Evolutionary conservation across 2,329 filamentous ascomycete genomes (phyloP).

Genomic region (Fusarium lyarnte): DNA sequence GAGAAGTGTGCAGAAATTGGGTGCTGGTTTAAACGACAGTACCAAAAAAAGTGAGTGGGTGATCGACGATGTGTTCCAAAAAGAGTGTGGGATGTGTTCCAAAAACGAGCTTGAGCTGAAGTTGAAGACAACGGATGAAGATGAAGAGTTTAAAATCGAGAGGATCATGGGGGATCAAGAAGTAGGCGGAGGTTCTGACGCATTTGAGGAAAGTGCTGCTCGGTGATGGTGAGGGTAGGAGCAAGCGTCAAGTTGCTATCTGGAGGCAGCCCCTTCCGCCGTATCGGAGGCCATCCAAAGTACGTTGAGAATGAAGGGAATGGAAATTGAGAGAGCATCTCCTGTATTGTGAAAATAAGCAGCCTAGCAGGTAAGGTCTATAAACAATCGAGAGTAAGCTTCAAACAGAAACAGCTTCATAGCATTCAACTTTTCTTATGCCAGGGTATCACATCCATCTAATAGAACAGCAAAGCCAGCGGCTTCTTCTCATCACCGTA

Average conservation of each 20-base stretch:
- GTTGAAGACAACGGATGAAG: slow-evolving; percentile 33
- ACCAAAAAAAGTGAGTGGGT: slow-evolving; percentile 45
- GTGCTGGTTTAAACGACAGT: slow-evolving; percentile 46
- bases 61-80: slow-evolving; percentile 45
- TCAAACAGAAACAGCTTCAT: not conserved
- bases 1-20: slow-evolving; percentile 12
- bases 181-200: not conserved
- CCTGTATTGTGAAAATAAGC: not conserved
- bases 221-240: not conserved
- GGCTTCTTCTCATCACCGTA: slow-evolving; percentile 69
- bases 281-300: not conserved
- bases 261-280: not conserved
- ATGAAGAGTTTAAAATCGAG: slow-evolving; percentile 5
- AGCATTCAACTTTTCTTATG: not conserved
- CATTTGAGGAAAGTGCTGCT: not conserved
- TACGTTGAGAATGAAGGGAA: no score
- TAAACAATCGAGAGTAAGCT: not conserved
- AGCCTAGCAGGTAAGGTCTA: not conserved
- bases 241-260: not conserved
- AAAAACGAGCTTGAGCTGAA: slow-evolving; percentile 38
- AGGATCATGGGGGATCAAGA: not conserved
- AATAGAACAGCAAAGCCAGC: slow-evolving; percentile 74
- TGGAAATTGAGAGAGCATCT: not conserved
- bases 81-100: slow-evolving; percentile 43
- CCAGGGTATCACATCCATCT: slow-evolving; percentile 46